Evolutionary conservation across 306 rosid species (phyloP).

Genomic region (Pyrus betulifolia): DNA sequence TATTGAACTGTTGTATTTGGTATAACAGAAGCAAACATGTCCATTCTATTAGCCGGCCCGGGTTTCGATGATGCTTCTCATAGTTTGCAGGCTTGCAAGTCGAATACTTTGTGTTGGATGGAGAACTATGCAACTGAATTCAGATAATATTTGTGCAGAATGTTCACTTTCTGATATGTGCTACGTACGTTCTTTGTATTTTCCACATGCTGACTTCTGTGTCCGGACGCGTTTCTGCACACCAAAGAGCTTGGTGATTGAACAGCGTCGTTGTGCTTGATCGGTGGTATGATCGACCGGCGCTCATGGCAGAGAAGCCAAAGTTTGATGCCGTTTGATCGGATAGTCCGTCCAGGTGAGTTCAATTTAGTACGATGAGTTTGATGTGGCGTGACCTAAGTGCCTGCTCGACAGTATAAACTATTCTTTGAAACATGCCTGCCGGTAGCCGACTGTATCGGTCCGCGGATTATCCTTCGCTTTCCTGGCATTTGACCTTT

Average conservation of each 20-base stretch:
- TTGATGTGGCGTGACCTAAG: not conserved
- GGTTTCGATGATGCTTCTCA: slow-evolving; percentile 9
- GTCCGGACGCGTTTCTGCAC: not conserved
- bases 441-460: not conserved
- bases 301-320: not conserved
- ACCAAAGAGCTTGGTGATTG: not conserved
- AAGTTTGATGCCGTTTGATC: not conserved
- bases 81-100: slow-evolving; percentile 6
- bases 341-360: not conserved
- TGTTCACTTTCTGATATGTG: not conserved
- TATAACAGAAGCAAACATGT: slow-evolving; percentile 27
- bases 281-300: not conserved
- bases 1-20: slow-evolving; percentile 52
- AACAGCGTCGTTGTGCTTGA: not conserved
- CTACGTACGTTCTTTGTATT: not conserved
- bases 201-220: not conserved
- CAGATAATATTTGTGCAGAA: not conserved
- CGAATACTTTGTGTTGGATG: not conserved
- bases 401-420: not conserved
- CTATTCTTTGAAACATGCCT: not conserved
- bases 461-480: not conserved
- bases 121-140: not conserved
- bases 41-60: slow-evolving; percentile 31
- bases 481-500: not conserved
- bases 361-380: not conserved